Evolutionary conservation across 192 early-diverging fungal genomes (phyloP).

Genomic region (Martensiomyces pterosporus): DNA sequence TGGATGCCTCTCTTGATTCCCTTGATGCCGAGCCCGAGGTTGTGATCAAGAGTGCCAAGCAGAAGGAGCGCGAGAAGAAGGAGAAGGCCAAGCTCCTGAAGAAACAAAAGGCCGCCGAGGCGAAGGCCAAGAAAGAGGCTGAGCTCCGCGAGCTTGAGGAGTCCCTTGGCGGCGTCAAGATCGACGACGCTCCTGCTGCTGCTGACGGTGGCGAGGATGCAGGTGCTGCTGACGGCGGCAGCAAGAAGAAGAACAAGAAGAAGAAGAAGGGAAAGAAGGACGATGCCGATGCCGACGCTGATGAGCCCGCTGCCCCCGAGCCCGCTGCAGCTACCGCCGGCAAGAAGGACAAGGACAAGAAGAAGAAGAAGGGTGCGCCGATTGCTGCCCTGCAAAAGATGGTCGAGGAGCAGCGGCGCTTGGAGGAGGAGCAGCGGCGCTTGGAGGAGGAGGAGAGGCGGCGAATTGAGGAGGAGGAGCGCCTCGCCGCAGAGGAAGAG

Average conservation of each 20-base stretch:
- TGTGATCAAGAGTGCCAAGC: constrained; percentile 50
- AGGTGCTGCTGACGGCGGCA: constrained; percentile 18
- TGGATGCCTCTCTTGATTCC: constrained; percentile 17
- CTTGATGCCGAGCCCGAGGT: constrained; percentile 30
- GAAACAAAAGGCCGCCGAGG: constrained; percentile 42
- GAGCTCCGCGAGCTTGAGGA: constrained; percentile 25
- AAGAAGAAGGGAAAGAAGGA: constrained; percentile 57
- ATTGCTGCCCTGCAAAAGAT: constrained; percentile 48
- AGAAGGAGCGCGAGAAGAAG: constrained; percentile 54
- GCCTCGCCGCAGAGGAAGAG: constrained; percentile 66
- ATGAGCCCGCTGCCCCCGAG: constrained; percentile 20
- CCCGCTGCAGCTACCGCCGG: constrained; percentile 19
- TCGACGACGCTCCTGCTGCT: constrained; percentile 15
- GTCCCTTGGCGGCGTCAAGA: constrained; percentile 15
- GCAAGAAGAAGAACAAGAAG: constrained; percentile 53
- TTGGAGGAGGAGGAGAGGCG: constrained; percentile 74
- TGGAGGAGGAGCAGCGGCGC: constrained; percentile 68
- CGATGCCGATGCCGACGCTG: constrained; percentile 36
- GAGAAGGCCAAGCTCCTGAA: constrained; percentile 39
- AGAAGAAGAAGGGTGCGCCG: constrained; percentile 41
- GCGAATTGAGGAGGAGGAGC: constrained; percentile 64
- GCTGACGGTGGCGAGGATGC: no score
- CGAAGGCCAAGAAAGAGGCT: constrained; percentile 43
- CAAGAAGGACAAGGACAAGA: constrained; percentile 19
- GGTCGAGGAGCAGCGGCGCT: constrained; percentile 56